Base-by-base conservation (phyloP, 805 yeast species). In the Teunomyces tritomae region DNA sequence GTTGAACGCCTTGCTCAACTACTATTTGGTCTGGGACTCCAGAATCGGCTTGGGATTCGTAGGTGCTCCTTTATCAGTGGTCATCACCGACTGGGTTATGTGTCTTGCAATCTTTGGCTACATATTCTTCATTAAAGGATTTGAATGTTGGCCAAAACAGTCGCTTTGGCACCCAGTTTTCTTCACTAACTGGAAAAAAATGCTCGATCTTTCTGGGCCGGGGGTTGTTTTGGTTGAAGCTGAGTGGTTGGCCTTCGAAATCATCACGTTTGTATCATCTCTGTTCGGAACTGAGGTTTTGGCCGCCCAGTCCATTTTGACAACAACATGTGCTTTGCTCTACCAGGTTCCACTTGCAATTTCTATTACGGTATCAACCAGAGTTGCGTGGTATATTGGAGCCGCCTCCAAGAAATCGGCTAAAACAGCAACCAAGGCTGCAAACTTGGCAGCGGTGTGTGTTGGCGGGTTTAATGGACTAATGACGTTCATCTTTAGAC, bases 11-110 rank as follows among this genome's bases (percentile, higher is more conserved):
- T 50, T 82, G 27, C 65, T 85, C 65, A 86, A 86, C 56, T 87
- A 84, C 57, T 49, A 76, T 14, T 69, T 87, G 39, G 92, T 87
- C n/a, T 84, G 92, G 90, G 73, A 78, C 57, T 53, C 64, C 32
- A 55, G 49, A 3, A 61, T 83, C 40, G 83, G 84, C 1, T 48
- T 80, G 49, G 94, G 94, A 2, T 87, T 81, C 61, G 59, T 81
- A 30, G 94, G 94, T 17, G 92, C 92, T 2, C 92, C 94, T 33
- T 71, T 84, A 30, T 81, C 90, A 3, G 89, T 86, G 16, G 84
- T 82, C 3, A 74, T 84, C 30, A 83, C 87, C 37, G 82, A 86
- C 59, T 84, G 87, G 76, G 58, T 83, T 45, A 85, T 87, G 91
- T 84, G 87, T 24, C 28, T 73, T 10, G 74, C 82, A 41, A 63